A percentile compares a stretch with the other conserved stretches of the same genome.
Evolutionary conservation across 2,329 filamentous ascomycete genomes (phyloP).

Genomic region (Coniella lustricola): DNA sequence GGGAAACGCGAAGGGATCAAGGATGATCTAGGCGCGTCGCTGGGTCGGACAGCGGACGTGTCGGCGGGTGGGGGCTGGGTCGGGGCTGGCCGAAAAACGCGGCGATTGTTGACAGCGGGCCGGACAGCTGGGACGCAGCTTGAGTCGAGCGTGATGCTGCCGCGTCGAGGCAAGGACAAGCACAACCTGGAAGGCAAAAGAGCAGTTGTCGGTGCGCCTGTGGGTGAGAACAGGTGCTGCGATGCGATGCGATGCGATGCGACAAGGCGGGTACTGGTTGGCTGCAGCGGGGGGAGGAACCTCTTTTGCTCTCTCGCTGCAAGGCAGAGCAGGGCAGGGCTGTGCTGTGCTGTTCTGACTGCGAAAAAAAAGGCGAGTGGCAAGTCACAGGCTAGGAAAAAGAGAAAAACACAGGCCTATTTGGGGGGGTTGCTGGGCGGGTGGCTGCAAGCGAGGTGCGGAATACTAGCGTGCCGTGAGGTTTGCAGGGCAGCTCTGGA

Average conservation of each 20-base stretch:
- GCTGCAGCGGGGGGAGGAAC: conserved; percentile 9
- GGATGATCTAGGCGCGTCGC: conserved; percentile 11
- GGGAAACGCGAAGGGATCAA: conserved; percentile 7
- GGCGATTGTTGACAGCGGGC: neutral
- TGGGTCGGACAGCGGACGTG: conserved; percentile 5
- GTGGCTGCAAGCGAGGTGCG: conserved; percentile 36
- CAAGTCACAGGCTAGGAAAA: conserved; percentile 27
- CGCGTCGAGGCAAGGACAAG: conserved; percentile 1
- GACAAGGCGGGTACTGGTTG: conserved; percentile 5
- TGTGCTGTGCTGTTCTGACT: conserved; percentile 4
- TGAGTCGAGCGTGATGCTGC: neutral
- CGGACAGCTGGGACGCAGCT: conserved; percentile 2
- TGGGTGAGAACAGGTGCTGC: neutral
- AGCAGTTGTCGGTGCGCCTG: neutral
- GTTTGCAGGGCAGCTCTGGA: conserved; percentile 46
- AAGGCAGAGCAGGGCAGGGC: conserved; percentile 5
- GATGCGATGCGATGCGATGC: conserved; percentile 13
- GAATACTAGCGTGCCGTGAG: conserved; percentile 49
- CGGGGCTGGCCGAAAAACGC: neutral
- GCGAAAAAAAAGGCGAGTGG: conserved; percentile 5
- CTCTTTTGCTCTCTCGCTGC: no score
- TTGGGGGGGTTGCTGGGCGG: conserved; percentile 32
- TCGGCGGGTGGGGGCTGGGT: conserved; percentile 2
- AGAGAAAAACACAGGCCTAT: conserved; percentile 31
- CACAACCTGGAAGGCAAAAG: conserved; percentile 2